Evolutionary conservation across 805 yeast species (phyloP), one percentile per base, ranked within the genome.

Genomic region (Zygosaccharomyces rouxii): DNA sequence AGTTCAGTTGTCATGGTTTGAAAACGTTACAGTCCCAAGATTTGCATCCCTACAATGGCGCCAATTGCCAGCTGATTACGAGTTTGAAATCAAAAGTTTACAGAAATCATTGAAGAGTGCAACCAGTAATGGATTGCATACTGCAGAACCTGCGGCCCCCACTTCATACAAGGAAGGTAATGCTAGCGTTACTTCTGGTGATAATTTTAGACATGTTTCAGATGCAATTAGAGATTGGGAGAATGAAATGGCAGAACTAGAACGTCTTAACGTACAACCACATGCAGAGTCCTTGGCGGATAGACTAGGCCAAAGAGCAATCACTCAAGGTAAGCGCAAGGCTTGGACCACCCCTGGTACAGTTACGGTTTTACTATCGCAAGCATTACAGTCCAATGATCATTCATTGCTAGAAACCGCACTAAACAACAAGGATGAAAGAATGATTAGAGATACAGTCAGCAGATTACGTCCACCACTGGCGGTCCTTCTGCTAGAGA

Each of bases 341-440:
- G 76, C 78, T 52, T 75, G 74, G 48, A 79, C 81, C 18, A 77
- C 81, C 7, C 79, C 86, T 4, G 95, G 94, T 44, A 81, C 96
- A 1, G 78, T 90, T 51, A 80, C 96, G 1, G 82, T 86, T 1
- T 80, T 94, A n/a, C 73, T 94, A 39, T 74, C 90, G 11, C 99
- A 94, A 70, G 92, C 99, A 0, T 74, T 94, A 53, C 83, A 80
- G 58, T 83, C 95, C 18, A 87, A 86, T 59, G 99, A 94, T 64
- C 89, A 83, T 59, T 72, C 94, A 7, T 72, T 94, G 48, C 74
- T 94, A 53, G 98, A 94, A 66, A 80, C 88, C 2, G 96, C 95
- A 10, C 74, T 94, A 54, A 63, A 70, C 52, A 72, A 73, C 50
- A 64, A 75, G 19, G 81, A 80, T 54, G 78, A 79, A 42, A 71